phyloP scores from a whole-genome alignment of 2,329 filamentous ascomycete species.

The Ophidiomyces ophidiicola region DNA sequence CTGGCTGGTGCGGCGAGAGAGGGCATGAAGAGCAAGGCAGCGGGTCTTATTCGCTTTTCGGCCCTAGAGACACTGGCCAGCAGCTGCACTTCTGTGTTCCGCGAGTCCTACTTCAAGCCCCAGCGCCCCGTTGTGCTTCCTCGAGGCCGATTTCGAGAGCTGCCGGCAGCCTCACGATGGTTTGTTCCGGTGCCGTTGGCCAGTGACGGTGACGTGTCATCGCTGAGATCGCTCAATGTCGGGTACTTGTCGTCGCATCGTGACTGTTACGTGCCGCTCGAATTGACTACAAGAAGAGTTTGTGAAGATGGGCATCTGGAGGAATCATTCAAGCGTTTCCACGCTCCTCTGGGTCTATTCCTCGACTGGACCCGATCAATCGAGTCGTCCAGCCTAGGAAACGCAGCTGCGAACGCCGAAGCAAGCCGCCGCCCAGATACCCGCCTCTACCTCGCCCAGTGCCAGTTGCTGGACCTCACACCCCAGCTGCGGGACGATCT shows the following conservation, averaged over 20 bases:
- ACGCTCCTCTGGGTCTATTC: conserved; percentile 49
- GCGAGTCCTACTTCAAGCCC: conserved; percentile 40
- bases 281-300: conserved; percentile 34
- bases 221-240: conserved; percentile 25
- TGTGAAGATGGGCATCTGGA: background rate
- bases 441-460: conserved; percentile 77
- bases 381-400: conserved; percentile 16
- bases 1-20: background rate
- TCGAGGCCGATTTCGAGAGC: conserved; percentile 28
- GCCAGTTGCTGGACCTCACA: conserved; percentile 58
- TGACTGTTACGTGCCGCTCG: conserved; percentile 45
- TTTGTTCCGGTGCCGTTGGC: conserved; percentile 37
- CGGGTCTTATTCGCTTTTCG: conserved; percentile 8
- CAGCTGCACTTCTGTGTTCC: conserved; percentile 38
- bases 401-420: conserved; percentile 6
- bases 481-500: conserved; percentile 50
- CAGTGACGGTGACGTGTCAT: conserved; percentile 17
- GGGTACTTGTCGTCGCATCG: conserved; percentile 37
- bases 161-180: conserved; percentile 50
- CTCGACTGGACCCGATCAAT: conserved; percentile 38
- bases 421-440: conserved; percentile 15
- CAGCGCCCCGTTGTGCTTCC: conserved; percentile 43
- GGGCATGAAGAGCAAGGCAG: conserved; percentile 10
- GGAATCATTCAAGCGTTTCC: conserved; percentile 35
- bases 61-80: conserved; percentile 23